Evolutionary conservation across 768 basidiomycete species (phyloP).

Genomic region (Daedalea quercina): DNA sequence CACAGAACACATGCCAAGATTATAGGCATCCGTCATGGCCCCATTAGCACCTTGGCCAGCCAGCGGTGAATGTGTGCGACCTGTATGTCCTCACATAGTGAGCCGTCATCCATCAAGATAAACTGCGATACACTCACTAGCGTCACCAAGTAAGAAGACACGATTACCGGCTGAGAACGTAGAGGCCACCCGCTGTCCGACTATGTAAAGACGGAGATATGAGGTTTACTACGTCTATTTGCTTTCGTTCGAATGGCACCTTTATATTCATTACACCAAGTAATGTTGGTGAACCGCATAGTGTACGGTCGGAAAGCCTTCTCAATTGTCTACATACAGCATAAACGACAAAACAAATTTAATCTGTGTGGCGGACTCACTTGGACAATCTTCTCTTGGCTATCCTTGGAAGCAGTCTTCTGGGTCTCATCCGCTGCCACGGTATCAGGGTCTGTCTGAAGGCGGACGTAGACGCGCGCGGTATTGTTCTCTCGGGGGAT

Average conservation of each 20-base stretch:
- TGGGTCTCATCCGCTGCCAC: slow-evolving; percentile 35
- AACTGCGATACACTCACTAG: too few relatives aligned
- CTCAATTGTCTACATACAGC: slow-evolving; percentile 40
- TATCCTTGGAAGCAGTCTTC: slow-evolving; percentile 18
- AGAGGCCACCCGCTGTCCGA: slow-evolving; percentile 71
- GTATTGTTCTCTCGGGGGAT: slow-evolving; percentile 68
- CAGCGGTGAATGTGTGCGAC: slow-evolving; percentile 60
- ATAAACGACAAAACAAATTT: slow-evolving; percentile 29
- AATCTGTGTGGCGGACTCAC: slow-evolving; percentile 47
- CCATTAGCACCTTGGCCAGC: slow-evolving; percentile 76
- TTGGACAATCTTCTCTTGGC: slow-evolving; percentile 17
- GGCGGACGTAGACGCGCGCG: slow-evolving; percentile 66
- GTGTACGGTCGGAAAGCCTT: slow-evolving; percentile 52
- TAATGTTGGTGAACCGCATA: slow-evolving; percentile 40
- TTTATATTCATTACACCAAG: slow-evolving; percentile 73
- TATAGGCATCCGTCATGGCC: slow-evolving; percentile 70
- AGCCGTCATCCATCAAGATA: neutral
- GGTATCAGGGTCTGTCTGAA: slow-evolving; percentile 28
- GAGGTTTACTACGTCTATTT: neutral
- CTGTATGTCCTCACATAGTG: neutral
- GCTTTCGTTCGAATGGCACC: slow-evolving; percentile 31
- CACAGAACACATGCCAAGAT: slow-evolving; percentile 43
- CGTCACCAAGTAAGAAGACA: slow-evolving; percentile 74
- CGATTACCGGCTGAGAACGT: slow-evolving; percentile 53
- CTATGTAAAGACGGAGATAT: slow-evolving; percentile 17